Percentiles rank a stretch among this genome's conserved stretches.
Evolutionary conservation across 257 asterid genomes (phyloP).

Genomic region (Echites panduratus): DNA sequence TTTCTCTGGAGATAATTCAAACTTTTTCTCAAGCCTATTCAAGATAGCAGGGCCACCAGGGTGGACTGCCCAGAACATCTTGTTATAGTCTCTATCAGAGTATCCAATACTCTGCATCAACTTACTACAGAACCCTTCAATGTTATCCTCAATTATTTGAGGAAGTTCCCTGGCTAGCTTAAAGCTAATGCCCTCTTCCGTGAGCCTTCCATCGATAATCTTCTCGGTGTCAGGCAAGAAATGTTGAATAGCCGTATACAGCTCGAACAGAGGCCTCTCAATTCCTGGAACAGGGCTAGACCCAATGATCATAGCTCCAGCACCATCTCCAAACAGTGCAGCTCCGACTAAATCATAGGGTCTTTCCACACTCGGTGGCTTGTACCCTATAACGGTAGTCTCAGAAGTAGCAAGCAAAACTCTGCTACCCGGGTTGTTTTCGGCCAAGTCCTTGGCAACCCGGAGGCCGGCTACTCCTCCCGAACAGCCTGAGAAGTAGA

Average conservation of each 20-base stretch:
- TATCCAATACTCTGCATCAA: slow-evolving; percentile 41
- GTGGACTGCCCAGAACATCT: slow-evolving; percentile 94
- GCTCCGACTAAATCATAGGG: slow-evolving; percentile 89
- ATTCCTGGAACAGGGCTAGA: slow-evolving; percentile 26
- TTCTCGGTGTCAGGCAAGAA: slow-evolving; percentile 80
- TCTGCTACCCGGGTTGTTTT: slow-evolving; percentile 87
- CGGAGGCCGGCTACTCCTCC: slow-evolving; percentile 99
- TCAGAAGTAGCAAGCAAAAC: slow-evolving; percentile 81
- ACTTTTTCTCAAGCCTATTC: slow-evolving; percentile 66
- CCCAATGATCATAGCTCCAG: slow-evolving; percentile 76
- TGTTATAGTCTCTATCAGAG: slow-evolving; percentile 40
- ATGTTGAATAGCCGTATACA: slow-evolving; percentile 69
- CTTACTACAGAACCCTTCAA: slow-evolving; percentile 54
- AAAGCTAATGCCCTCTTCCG: slow-evolving; percentile 93
- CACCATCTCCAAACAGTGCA: slow-evolving; percentile 92
- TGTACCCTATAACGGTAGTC: slow-evolving; percentile 82
- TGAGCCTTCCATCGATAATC: slow-evolving; percentile 74
- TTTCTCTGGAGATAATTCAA: slow-evolving; percentile 62
- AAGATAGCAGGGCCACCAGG: slow-evolving; percentile 96
- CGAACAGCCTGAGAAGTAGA: slow-evolving; percentile 93
- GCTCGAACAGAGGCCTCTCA: slow-evolving; percentile 65
- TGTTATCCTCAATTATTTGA: slow-evolving; percentile 69
- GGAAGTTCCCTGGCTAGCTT: slow-evolving; percentile 73
- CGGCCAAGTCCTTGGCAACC: slow-evolving; percentile 89
- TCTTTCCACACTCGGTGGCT: slow-evolving; percentile 68